phyloP scores from a whole-genome alignment of 1,284 basidiomycete genomes.

The Athelia sp. region DNA sequence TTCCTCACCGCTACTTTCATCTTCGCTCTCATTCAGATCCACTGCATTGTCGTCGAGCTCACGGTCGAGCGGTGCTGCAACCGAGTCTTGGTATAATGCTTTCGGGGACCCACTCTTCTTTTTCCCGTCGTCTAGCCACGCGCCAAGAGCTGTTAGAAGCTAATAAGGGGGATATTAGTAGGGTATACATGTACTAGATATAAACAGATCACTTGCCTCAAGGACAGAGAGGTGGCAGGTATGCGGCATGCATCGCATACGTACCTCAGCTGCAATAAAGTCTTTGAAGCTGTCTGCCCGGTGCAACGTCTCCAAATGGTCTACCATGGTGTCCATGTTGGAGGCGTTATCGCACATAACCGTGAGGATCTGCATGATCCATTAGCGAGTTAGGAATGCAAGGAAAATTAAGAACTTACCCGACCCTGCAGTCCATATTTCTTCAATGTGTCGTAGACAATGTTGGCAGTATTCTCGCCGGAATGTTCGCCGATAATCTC shows the following conservation, averaged over 20 bases:
- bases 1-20: background rate
- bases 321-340: constrained; percentile 23
- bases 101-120: too few species aligned
- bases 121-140: too few species aligned
- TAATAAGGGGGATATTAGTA: background rate
- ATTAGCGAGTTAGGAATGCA: background rate
- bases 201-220: constrained; percentile 16
- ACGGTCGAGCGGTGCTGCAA: background rate
- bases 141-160: too few species aligned
- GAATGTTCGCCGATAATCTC: background rate
- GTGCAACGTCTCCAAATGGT: constrained; percentile 6
- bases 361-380: constrained; percentile 12
- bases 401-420: background rate
- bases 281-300: constrained; percentile 4
- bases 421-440: constrained; percentile 1
- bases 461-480: background rate
- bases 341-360: constrained; percentile 24
- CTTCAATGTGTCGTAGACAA: constrained; percentile 12
- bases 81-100: background rate
- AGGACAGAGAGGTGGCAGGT: constrained; percentile 23
- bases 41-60: background rate
- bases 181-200: background rate
- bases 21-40: background rate
- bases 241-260: constrained; percentile 23
- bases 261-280: constrained; percentile 10